phyloP scores from a whole-genome alignment of 495 filamentous ascomycete species.

The Podospora bellae-mahoneyi region DNA sequence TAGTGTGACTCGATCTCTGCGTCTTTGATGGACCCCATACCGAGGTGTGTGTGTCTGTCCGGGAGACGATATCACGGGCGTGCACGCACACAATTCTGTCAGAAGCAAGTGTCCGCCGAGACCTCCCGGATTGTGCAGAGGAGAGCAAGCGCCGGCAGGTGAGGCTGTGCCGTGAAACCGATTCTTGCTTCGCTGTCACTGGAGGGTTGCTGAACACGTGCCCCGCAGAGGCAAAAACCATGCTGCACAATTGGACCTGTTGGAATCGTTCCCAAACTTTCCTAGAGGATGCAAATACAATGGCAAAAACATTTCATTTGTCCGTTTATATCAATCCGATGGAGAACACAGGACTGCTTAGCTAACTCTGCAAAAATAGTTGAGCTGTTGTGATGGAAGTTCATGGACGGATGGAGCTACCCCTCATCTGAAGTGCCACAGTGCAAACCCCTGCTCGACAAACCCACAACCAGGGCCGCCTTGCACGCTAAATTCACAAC shows the following conservation, averaged over 20 bases:
- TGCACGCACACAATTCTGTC: too few species aligned
- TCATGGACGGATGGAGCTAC: conserved; percentile 3
- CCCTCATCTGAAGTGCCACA: conserved; percentile 10
- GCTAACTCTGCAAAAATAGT: neutral
- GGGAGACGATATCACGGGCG: neutral
- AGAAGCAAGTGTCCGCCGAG: too few species aligned
- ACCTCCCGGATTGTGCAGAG: neutral
- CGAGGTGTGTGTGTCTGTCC: neutral
- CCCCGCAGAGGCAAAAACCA: conserved; percentile 12
- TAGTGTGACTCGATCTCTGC: neutral
- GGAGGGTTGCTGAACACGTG: conserved; percentile 4
- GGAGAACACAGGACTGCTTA: neutral
- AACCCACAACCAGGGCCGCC: neutral
- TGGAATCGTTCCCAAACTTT: neutral
- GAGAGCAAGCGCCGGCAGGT: conserved; percentile 8
- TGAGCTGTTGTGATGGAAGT: neutral
- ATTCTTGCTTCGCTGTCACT: conserved; percentile 4
- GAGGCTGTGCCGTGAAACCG: conserved; percentile 9
- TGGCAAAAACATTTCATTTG: neutral
- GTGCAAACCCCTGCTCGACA: neutral
- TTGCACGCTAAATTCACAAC: conserved; percentile 11
- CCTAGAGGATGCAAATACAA: neutral
- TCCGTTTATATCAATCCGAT: neutral
- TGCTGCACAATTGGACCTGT: conserved; percentile 1
- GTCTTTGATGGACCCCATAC: neutral